Base-by-base conservation (phyloP, 805 yeast species). In the Danielia oregonensis region DNA sequence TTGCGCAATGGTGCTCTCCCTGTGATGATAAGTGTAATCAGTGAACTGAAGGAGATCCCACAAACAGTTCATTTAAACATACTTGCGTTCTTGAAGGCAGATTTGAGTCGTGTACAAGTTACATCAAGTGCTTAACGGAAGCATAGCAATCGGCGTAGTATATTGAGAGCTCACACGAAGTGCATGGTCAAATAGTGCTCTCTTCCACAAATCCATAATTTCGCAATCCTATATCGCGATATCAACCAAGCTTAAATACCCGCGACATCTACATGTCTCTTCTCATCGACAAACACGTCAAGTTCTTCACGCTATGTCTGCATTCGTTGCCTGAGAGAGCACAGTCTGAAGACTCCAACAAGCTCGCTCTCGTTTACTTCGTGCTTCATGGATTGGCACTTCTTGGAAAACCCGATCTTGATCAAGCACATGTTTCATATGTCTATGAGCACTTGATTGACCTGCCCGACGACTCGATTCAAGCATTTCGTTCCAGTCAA, bases 311-410 rank as follows among this genome's bases (percentile, higher is more conserved):
- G 38, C 55, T 80, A 41, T 74, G 81, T 42, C 58, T 82, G 24
- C 54, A 54, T 2, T 48, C 79, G 11, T 63, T 82, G 4, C 89
- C 91, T 0, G 46, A 70, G 2, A 58, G 65, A 12, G 70, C 66
- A 14, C 82, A 84, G 45, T 48, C 72, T 0, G 80, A 82, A 39
- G 96, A 85, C 48, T 72, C 86, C 5, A 82, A 82, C 47, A 76
- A 74, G 42, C 51, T 86, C 30, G 77, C 91, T 4, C 56, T 88
- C n/a, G 63, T 80, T 2, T 85, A 79, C 54, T 86, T 86, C 52
- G 70, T 85, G 27, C 51, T 87, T 1, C 68, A 74, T 21, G 89
- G 88, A 0, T 62, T 82, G 9, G 74, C 68, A 17, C 43, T 81
- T 9, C 39, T 75, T n/a, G 58, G 61, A 3, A 46, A 44, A 24